Base-by-base conservation (phyloP, 352 stramenopile genomes). In the Sclerospora graminicola region DNA sequence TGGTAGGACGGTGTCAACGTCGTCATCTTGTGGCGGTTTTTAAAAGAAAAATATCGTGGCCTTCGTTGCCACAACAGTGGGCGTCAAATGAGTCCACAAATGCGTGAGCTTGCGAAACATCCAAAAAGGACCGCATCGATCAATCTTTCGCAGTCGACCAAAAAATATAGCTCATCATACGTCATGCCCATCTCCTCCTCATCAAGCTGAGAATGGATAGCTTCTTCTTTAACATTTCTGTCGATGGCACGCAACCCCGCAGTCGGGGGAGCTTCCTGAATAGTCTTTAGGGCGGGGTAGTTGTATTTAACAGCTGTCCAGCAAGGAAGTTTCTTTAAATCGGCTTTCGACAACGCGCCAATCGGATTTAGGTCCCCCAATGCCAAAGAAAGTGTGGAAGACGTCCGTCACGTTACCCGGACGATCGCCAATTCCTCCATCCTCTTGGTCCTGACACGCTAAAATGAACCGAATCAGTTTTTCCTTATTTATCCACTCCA, bases 161-260 rank as follows among this genome's bases (percentile, higher is more conserved):
- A 97, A 99, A 59, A 82, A 88, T 10, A 86, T 24, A 99, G 81
- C 60, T 99, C 96, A 45, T 95, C 89, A 62, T 99, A 99, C 10
- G 85, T 96, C 96, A 99, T 99, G 6, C 95, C 95, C 96, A 99
- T 99, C 65, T 99, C 96, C 38, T 98, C 94, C 75, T 99, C 96
- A 61, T 99, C 96, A 8, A 95, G 71, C 62, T 98, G 94, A 19
- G 84, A 96, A 66, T 98, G 85, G 39, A 94, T 66, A 16, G 57
- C 67, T 8, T 78, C 63, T 48, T 85, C 71, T 16, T 56, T 67
- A 26, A 58, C 60, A 37, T 63, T 54, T n/a, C 84, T 68, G 15
- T 77, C 69, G 14, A 89, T 96, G 9, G 95, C 94, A 66, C 93
- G 76, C 27, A 99, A 69, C 64, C 98, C 94, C 0, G 95, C 96